Evolutionary conservation across 768 basidiomycete genomes (phyloP).

Genomic region (Phaeotremella fagi): DNA sequence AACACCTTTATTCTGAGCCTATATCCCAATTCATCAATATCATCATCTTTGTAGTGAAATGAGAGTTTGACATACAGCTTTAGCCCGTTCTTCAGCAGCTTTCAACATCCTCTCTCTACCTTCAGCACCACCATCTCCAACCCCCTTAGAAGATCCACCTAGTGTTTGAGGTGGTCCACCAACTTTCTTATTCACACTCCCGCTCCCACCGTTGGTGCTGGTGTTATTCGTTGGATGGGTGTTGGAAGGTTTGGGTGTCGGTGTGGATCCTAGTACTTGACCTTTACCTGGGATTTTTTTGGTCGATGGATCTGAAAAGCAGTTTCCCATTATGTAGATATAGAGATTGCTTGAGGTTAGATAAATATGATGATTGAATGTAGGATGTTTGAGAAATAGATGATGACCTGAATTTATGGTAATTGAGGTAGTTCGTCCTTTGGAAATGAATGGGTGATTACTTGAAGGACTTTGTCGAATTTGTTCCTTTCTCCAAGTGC

Average conservation of each 20-base stretch:
- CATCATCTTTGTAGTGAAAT: background rate
- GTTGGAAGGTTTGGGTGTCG: slow-evolving; percentile 7
- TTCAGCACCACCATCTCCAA: slow-evolving; percentile 24
- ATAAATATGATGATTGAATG: too few species aligned
- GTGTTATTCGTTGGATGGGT: slow-evolving; percentile 8
- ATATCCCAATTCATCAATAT: background rate
- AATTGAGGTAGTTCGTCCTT: too few species aligned
- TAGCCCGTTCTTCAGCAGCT: slow-evolving; percentile 44
- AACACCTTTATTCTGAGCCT: slow-evolving; percentile 38
- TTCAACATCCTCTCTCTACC: slow-evolving; percentile 38
- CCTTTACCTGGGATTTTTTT: slow-evolving; percentile 27
- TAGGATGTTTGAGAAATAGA: too few species aligned
- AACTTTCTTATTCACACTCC: background rate
- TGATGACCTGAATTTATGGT: too few species aligned
- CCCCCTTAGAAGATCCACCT: slow-evolving; percentile 12
- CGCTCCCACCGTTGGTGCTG: background rate
- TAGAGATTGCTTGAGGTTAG: too few species aligned
- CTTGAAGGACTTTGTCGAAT: too few species aligned
- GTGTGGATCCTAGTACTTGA: slow-evolving; percentile 39
- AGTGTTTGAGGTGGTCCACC: slow-evolving; percentile 18
- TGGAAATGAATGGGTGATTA: too few species aligned
- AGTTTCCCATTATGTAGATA: slow-evolving; percentile 47
- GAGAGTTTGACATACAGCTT: slow-evolving; percentile 30
- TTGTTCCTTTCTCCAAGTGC: too few species aligned
- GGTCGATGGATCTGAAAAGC: slow-evolving; percentile 45